phyloP scores from a whole-genome alignment of 441 rosid genomes.

The Syzygium malaccense region DNA sequence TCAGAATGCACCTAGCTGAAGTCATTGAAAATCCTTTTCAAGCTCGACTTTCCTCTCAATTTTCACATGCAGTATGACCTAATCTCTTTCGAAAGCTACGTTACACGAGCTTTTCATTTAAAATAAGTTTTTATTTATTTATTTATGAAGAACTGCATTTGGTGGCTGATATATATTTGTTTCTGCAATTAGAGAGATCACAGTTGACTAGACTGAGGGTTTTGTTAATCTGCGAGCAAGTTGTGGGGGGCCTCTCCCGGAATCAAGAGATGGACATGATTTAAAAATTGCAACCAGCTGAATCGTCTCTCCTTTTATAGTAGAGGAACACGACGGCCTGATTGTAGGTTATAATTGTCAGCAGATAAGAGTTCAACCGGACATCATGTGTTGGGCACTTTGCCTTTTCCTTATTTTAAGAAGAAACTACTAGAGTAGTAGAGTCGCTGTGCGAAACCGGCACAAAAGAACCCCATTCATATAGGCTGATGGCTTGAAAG shows the following conservation, averaged over 20 bases:
- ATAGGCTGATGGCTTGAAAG: too few species aligned
- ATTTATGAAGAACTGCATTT: neutral
- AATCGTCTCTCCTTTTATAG: neutral
- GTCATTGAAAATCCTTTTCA: neutral
- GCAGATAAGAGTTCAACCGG: too few species aligned
- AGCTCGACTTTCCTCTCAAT: neutral
- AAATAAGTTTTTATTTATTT: neutral
- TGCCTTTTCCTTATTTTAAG: neutral
- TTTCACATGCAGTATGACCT: neutral
- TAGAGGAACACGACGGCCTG: neutral
- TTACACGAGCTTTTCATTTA: neutral
- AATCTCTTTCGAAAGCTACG: neutral
- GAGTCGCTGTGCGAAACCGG: too few species aligned
- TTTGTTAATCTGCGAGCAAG: neutral
- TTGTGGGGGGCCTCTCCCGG: neutral
- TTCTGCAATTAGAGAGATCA: neutral
- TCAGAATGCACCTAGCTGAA: neutral
- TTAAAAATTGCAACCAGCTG: neutral
- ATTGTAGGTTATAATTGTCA: neutral
- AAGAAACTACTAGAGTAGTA: too few species aligned
- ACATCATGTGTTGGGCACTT: neutral
- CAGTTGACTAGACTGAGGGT: neutral
- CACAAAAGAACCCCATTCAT: too few species aligned
- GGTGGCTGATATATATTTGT: neutral
- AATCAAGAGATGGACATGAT: neutral